These are phyloP conservation scores for Lycium barbarum DNA, from an alignment of 257 asterid species.

Conservation along the genomic window DNA sequence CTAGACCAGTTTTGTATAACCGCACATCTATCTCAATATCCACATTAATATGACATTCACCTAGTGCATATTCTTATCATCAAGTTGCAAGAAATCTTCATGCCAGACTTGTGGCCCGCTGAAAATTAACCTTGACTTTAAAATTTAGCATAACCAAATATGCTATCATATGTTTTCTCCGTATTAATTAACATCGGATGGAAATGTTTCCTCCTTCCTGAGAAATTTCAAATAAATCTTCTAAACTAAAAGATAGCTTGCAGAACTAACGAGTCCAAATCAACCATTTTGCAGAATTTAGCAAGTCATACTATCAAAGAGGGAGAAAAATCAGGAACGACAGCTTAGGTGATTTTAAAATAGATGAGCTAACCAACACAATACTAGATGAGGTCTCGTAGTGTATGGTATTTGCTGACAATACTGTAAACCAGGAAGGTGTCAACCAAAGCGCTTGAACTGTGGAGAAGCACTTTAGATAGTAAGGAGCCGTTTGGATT, in stretches of 20 bases:
- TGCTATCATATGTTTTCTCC: constrained; percentile 9
- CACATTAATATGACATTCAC: neutral
- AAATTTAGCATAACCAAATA: neutral
- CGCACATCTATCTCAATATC: neutral
- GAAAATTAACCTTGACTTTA: neutral
- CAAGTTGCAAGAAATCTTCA: neutral
- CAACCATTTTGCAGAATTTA: neutral
- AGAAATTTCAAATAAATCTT: neutral
- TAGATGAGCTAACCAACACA: neutral
- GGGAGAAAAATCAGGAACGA: neutral
- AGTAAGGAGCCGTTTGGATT: neutral
- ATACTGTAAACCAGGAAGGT: neutral
- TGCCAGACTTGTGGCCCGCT: neutral
- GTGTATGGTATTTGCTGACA: neutral
- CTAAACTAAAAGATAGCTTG: neutral
- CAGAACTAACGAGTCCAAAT: neutral
- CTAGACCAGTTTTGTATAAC: neutral
- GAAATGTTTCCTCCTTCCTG: neutral
- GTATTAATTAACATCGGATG: neutral
- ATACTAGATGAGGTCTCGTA: neutral
- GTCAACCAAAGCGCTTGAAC: neutral
- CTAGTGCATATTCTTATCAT: neutral
- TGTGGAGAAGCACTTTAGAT: neutral
- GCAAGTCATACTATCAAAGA: neutral
- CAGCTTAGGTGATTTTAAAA: neutral